Conservation (phyloP, 306 rosid species). For the Cucumis cinereus region DNA sequence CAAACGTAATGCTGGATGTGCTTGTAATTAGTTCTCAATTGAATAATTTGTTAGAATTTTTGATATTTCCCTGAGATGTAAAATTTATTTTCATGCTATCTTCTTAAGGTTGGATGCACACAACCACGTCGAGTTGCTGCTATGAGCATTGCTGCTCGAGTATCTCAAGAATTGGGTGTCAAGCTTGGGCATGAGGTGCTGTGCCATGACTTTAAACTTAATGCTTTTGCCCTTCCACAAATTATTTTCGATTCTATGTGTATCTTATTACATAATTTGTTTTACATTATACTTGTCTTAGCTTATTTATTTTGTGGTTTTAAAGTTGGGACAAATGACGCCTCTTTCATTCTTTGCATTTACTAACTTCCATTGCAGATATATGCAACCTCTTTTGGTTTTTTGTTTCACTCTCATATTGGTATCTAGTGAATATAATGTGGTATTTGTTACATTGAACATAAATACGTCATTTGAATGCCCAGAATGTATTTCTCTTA, state of each 20-base stretch:
- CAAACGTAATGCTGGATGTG: neutral
- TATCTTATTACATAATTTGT: neutral
- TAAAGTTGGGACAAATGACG: neutral
- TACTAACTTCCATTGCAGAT: neutral
- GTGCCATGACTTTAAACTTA: neutral
- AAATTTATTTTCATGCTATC: neutral
- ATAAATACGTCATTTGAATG: neutral
- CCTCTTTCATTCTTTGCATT: neutral
- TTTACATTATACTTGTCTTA: neutral
- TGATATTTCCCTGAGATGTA: neutral
- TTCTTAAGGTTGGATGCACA: conserved; percentile 81
- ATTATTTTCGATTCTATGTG: neutral
- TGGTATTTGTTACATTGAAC: neutral
- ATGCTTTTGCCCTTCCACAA: neutral
- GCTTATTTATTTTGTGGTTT: neutral
- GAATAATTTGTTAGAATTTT: neutral
- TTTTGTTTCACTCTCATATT: neutral
- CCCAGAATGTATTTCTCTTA: neutral
- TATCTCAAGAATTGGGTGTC: conserved; percentile 93
- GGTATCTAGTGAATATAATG: neutral
- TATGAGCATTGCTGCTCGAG: conserved; percentile 98
- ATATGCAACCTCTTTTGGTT: neutral
- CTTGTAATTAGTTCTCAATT: neutral
- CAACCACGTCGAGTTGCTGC: conserved; percentile 98
- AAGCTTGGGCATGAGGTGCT: conserved; percentile 90